Base-by-base conservation (phyloP, 2,329 filamentous ascomycete genomes). In the Venturia effusa region DNA sequence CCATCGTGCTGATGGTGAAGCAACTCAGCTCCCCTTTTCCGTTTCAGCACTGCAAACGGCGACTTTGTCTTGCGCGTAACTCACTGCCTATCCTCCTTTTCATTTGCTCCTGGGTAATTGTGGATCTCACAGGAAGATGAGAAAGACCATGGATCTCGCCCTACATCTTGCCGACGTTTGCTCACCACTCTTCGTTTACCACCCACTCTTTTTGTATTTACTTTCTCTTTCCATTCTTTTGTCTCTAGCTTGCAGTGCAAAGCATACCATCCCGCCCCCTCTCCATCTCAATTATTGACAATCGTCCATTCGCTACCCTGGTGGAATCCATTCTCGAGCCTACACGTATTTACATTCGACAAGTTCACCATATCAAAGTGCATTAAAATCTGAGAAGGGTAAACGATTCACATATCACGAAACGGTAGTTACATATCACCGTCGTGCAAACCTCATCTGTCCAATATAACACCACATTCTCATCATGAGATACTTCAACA, bases 401-500 rank as follows among this genome's bases (percentile, higher is more conserved):
- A 17, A 15, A 8, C 48, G 13, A 30, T 30, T 5, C 10, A 30
- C 51, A 32, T 10, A 32, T 55, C 30, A 55, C 27, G 51, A 32
- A 1, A 32, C 19, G 30, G 3, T 32, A 30, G 4, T 30, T 2
- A 3, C 24, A 54, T 32, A 30, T 19, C 11, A 10, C 2, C 51
- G 27, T 55, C n/a, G 8, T 34, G 27, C 6, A 3, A 17, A 4
- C 51, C 51, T 48, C 43, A 48, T 48, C 22, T 27, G 43, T 15
- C 27, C n/a, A 48, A 8, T 24, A 11, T 48, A 24, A 13, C 22
- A 27, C 45, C 7, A 48, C 10, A 48, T 57, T 19, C 8, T 41
- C 41, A 62, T 4, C 7, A 62, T 62, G 60, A 45, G 43, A 51
- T 62, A 62, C 43, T 22, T 34, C 60, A 62, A 39, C 17, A 62